Base-by-base conservation (phyloP, 2,329 filamentous ascomycete genomes). In the Thermoascus crustaceus region DNA sequence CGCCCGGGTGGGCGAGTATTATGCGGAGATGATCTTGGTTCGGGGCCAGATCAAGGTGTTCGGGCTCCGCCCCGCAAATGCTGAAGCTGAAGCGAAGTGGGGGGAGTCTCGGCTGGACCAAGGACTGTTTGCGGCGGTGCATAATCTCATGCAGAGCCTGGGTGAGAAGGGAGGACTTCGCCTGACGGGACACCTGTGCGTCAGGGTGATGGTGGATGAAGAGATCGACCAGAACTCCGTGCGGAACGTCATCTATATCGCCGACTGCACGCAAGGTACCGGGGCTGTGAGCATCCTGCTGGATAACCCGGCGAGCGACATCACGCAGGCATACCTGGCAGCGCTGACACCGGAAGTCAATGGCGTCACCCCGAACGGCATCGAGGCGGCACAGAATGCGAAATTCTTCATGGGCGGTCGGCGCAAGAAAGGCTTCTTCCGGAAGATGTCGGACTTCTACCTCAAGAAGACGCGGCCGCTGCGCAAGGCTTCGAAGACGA, bases 11-110 rank as follows among this genome's bases (percentile, higher is more conserved):
- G 65, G 68, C 0, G 81, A 86, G 53, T 86, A 78, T 52, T 83
- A 79, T 56, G 85, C 82, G 2, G 82, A 87, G 46, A 63, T 80
- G 0, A 65, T 87, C 2, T 61, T 87, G 3, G 66, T 86, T n/a
- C 60, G 66, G 0, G 82, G 82, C 1, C 57, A 71, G 21, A 71
- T 88, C 10, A 72, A 72, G 32, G 74, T 73, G 0, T 85, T 87
- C 44, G 72, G 76, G 5, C 75, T 80, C 0, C 85, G 81, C 49
- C 74, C 74, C 68, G 0, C 76, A 76, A 43, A 61, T 80, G 3
- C 61, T 77, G 16, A 81, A 7, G 3, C 61, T 77, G 16, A 81
- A 7, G 34, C 83, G 73, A 76, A 81, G 46, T 86, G 85, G 57
- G 60, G 65, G 17, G 69, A 76, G 0, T 67, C 86, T 0, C 70